Evolutionary conservation across 306 rosid genomes (phyloP).

Genomic region (Prunus mira): DNA sequence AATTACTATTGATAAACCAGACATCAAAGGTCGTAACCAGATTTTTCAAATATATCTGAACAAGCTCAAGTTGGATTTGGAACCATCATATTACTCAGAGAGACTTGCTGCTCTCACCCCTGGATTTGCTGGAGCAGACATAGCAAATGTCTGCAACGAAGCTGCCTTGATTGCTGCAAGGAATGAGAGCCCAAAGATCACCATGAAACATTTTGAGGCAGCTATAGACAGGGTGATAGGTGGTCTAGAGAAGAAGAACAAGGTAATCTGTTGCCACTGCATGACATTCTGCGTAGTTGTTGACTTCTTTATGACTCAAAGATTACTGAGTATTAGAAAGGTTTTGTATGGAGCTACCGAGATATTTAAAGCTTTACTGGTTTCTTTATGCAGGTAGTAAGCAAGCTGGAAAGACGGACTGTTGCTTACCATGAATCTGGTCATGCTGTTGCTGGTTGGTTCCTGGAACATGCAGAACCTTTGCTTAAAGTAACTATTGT

Average conservation of each 20-base stretch:
- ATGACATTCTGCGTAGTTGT: background rate
- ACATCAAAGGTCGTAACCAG: constrained; percentile 89
- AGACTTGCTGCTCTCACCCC: constrained; percentile 97
- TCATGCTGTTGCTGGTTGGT: constrained; percentile 96
- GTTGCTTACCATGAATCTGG: constrained; percentile 97
- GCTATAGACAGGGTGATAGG: constrained; percentile 95
- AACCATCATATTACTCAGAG: constrained; percentile 76
- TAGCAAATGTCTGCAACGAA: constrained; percentile 95
- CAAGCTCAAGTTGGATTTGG: constrained; percentile 74
- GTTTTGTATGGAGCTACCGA: background rate
- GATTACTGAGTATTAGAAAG: background rate
- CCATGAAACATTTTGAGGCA: constrained; percentile 77
- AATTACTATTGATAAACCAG: constrained; percentile 73
- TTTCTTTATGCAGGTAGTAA: constrained; percentile 58
- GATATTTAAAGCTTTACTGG: constrained; percentile 12
- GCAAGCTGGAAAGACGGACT: constrained; percentile 86
- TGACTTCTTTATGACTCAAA: background rate
- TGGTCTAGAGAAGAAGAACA: constrained; percentile 94
- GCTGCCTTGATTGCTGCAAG: constrained; percentile 98
- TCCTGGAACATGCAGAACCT: constrained; percentile 83
- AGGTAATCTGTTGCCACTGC: constrained; percentile 40
- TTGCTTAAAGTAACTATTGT: constrained; percentile 86
- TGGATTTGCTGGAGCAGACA: constrained; percentile 97
- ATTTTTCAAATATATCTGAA: constrained; percentile 77
- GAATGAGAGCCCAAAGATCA: constrained; percentile 50